Base-by-base conservation (phyloP, 2,329 filamentous ascomycete genomes). In the Phialemoniopsis sp. region DNA sequence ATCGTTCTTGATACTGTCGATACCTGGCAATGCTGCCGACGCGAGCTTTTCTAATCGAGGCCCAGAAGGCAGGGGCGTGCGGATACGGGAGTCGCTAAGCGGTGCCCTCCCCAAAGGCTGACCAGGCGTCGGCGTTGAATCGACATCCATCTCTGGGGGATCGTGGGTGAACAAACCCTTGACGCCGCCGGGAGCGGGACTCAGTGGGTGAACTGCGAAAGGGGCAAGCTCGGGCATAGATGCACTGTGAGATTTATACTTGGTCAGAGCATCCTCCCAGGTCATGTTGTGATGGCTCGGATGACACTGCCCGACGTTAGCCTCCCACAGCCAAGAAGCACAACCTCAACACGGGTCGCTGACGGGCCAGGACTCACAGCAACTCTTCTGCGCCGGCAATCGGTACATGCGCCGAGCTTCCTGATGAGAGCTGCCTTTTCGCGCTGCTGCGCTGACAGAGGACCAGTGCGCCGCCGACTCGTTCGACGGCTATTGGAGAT, bases 211-310 rank as follows among this genome's bases (percentile, higher is more conserved):
- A 41, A 61, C 68, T 36, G 59, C 56, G 28, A 64, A 54, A 26
- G 68, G 64, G 21, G 67, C 63, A 33, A 75, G 68, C 17, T 76
- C 72, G 42, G 70, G 71, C 34, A 73, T 61, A 16, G 19, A 57
- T 26, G 74, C 72, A 47, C 73, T 78, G 40, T 72, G 66, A 31
- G 71, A 68, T 41, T 69, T 66, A 56, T 76, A 79, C 49, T 77
- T 78, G 50, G 60, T 63, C 34, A 72, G 64, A 13, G 76, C 71
- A 45, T 79, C 74, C 53, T 78, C 74, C 75, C 76, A 80, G 10
- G 72, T 77, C 73, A 78, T 73, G 47, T 72, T 72, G 47, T 78
- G 76, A 53, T 80, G 76, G 47, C 68, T 73, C 13, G 76, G 76
- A 48, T 79, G 73, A 53, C 76, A 80, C 76, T 76, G 21, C 10